phyloP scores from a whole-genome alignment of 768 basidiomycete species.

The Strobilomyces echinocephalus region DNA sequence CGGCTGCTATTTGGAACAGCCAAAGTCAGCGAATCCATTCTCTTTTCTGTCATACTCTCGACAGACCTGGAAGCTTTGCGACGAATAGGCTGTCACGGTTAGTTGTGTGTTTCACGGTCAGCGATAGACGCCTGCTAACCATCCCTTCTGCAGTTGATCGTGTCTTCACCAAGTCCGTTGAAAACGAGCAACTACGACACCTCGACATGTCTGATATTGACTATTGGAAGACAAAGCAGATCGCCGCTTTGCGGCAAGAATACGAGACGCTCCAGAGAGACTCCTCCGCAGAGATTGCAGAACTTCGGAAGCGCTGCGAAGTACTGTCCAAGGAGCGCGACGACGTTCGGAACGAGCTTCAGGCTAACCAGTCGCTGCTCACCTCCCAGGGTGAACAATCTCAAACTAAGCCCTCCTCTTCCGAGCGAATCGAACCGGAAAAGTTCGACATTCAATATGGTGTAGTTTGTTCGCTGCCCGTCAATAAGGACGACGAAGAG shows the following conservation, averaged over 20 bases:
- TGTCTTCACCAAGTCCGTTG: too few relatives aligned
- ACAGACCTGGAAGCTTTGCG: not conserved
- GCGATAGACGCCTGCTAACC: not conserved
- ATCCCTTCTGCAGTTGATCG: not conserved
- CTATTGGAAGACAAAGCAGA: not conserved
- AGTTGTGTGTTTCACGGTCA: not conserved
- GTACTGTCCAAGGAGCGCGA: too few relatives aligned
- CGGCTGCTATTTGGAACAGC: not conserved
- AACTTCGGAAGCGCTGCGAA: too few relatives aligned
- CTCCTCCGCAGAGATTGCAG: too few relatives aligned
- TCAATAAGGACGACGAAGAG: not conserved
- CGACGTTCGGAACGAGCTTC: too few relatives aligned
- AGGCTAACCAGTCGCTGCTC: too few relatives aligned
- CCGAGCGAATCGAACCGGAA: too few relatives aligned
- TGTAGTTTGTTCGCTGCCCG: not conserved
- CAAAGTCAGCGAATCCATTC: not conserved
- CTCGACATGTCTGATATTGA: not conserved
- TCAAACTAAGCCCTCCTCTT: too few relatives aligned
- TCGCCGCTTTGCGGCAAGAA: not conserved
- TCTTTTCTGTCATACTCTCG: not conserved
- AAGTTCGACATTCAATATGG: not conserved
- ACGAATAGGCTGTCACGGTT: not conserved
- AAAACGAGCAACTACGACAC: too few relatives aligned
- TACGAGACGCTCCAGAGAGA: too few relatives aligned
- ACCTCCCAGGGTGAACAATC: too few relatives aligned